Evolutionary conservation across 768 basidiomycete genomes (phyloP), one percentile per base, ranked within the genome.

Genomic region (Hygrophoropsis aurantiaca): DNA sequence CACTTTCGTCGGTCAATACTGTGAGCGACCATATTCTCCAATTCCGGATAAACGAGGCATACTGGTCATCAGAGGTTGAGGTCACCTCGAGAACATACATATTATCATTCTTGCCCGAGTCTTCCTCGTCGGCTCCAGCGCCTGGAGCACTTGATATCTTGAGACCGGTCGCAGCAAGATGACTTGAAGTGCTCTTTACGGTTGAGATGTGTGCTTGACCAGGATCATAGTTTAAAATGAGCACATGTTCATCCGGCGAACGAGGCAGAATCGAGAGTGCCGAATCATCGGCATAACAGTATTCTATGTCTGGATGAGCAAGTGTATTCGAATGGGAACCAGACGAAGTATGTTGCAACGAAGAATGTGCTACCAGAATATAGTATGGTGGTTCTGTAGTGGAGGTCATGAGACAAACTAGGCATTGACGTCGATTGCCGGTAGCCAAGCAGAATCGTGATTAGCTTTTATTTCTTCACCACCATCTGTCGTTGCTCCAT

Each of bases 51-150:
- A 19, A 21, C 18, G 23, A 16, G 19, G 46, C 65, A 18, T 57
- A 66, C 65, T 71, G 75, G 54, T 80, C 80, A 38, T 81, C 78
- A 24, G 69, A 56, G 13, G 62, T 73, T 15, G 71, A 58, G 0
- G 75, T 79, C 5, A 85, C 84, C 58, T 90, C 81, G 15, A 92
- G 68, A 49, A 88, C 81, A 61, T 82, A 90, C 82, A 92, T 91
- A 40, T 74, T 80, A 53, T 77, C 73, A 52, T 87, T 83, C 65
- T 71, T 77, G 55, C 54, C 58, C 15, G 41, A 61, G 33, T 73
- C 69, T n/a, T 73, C 69, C 35, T 76, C 79, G 19, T 73, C 74
- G n/a, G 72, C 73, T 10, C 77, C 78, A 9, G 82, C 83, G 9
- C 84, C 89, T 23, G 87, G 87, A 9, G 88, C 87, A 27, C 87